Conservation (phyloP, 805 yeast species). For the Hemisphaericaspora nanyangensis region DNA sequence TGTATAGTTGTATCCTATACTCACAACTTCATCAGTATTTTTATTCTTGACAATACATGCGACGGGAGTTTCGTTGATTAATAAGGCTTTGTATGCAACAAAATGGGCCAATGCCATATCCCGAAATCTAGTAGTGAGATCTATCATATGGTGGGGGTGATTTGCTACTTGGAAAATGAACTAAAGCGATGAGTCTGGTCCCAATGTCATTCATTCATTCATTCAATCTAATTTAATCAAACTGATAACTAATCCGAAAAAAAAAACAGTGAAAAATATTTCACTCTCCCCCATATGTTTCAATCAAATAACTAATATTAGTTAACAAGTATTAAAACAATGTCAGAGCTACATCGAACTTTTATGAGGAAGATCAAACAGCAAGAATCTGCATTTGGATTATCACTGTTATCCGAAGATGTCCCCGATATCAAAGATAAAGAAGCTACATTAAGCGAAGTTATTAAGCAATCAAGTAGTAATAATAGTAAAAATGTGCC, state of each 20-base stretch:
- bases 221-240: too few relatives aligned
- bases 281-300: too few relatives aligned
- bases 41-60: slow-evolving; percentile 32
- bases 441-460: background rate
- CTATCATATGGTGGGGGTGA: too few relatives aligned
- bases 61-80: slow-evolving; percentile 39
- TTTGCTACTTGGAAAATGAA: too few relatives aligned
- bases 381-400: slow-evolving; percentile 20
- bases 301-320: too few relatives aligned
- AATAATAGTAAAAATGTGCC: background rate
- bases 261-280: too few relatives aligned
- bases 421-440: background rate
- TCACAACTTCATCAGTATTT: slow-evolving; percentile 47
- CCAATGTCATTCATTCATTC: too few relatives aligned
- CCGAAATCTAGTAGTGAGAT: slow-evolving; percentile 18
- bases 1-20: slow-evolving; percentile 82
- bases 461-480: background rate
- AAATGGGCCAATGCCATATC: slow-evolving; percentile 34
- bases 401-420: slow-evolving; percentile 17
- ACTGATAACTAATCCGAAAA: background rate
- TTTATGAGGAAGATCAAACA: slow-evolving; percentile 21
- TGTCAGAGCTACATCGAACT: slow-evolving; percentile 29
- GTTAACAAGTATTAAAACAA: too few relatives aligned
- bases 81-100: slow-evolving; percentile 36
- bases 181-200: too few relatives aligned